Evolutionary conservation across 257 asterid genomes (phyloP).

Genomic region (Solanum appendiculatum): DNA sequence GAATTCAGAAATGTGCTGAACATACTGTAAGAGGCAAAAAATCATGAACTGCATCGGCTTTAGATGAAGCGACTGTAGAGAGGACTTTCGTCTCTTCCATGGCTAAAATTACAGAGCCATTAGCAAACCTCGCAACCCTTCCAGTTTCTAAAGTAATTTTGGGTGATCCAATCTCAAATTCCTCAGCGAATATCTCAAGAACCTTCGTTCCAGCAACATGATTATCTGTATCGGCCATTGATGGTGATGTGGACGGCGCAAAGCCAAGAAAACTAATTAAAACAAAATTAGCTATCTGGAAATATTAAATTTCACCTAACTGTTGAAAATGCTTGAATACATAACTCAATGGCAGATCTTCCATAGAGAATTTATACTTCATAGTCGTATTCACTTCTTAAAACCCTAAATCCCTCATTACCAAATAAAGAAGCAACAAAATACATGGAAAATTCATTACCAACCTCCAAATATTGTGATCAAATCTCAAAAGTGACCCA

Average conservation of each 20-base stretch:
- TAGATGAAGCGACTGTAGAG: conserved; percentile 72
- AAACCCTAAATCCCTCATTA: too few relatives aligned
- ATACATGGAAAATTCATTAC: too few relatives aligned
- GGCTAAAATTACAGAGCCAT: conserved; percentile 70
- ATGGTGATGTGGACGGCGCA: conserved; percentile 22
- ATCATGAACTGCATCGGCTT: conserved; percentile 62
- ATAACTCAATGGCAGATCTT: too few relatives aligned
- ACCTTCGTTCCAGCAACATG: conserved; percentile 39
- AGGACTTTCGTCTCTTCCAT: conserved; percentile 89
- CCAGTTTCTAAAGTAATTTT: conserved; percentile 68
- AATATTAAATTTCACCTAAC: too few relatives aligned
- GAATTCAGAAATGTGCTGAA: neutral
- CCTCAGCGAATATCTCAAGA: conserved; percentile 68
- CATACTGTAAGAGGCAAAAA: conserved; percentile 90
- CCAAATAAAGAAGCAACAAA: too few relatives aligned
- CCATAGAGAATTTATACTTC: too few relatives aligned
- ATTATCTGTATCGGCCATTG: conserved; percentile 22
- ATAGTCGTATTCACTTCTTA: too few relatives aligned
- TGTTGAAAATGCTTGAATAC: too few relatives aligned
- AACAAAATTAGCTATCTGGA: too few relatives aligned
- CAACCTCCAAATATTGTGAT: too few relatives aligned
- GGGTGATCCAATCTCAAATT: conserved; percentile 67
- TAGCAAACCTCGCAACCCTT: conserved; percentile 78
- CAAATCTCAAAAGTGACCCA: too few relatives aligned
- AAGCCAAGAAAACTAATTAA: too few relatives aligned